Base-by-base conservation (phyloP, 2,329 filamentous ascomycete genomes). In the Fusarium heterosporum region DNA sequence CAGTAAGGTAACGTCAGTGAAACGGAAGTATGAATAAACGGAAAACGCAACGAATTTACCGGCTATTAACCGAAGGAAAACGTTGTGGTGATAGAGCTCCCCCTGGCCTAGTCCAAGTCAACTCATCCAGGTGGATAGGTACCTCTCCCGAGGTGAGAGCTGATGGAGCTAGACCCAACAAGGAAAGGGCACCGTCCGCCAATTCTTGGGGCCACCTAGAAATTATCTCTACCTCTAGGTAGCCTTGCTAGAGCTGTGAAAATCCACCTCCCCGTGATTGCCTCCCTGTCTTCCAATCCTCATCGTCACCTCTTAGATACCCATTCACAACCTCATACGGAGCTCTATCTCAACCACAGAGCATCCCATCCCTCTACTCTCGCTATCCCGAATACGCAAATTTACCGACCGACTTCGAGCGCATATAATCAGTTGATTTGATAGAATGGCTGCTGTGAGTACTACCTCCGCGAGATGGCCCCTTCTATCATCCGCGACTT, bases 381-480 rank as follows among this genome's bases (percentile, higher is more conserved):
- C 72, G 69, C 70, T 47, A 70, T 51, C 50, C 58, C 62, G 69
- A 72, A 55, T 38, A 72, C 54, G 51, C 59, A 51, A 58, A 42
- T 56, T 46, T 41, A 19, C 50, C 59, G 62, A 72, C 54, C 67
- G 62, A 61, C 58, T 59, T 63, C 68, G 71, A 72, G 69, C 69
- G 68, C 68, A 71, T 68, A 69, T 69, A 68, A 74, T 72, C 67
- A 72, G 72, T 74, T 73, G 69, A 71, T 68, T 34, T 71, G 73
- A 76, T 76, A 80, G 78, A 77, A 80, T 80, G 78, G 78, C 78
- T 78, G 76, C 78, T 77, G 78, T 80, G 76, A 78, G 78, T 80
- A 50, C 61, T 55, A 52, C 64, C 55, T 70, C 40, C 25, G 63
- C 57, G 53, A 58, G 39, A 60, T 66, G 50, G 67, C 52, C 54